These are phyloP conservation scores for Blepharisma stoltei DNA, from an alignment of 73 alveolate species.

Conservation along the genomic window DNA sequence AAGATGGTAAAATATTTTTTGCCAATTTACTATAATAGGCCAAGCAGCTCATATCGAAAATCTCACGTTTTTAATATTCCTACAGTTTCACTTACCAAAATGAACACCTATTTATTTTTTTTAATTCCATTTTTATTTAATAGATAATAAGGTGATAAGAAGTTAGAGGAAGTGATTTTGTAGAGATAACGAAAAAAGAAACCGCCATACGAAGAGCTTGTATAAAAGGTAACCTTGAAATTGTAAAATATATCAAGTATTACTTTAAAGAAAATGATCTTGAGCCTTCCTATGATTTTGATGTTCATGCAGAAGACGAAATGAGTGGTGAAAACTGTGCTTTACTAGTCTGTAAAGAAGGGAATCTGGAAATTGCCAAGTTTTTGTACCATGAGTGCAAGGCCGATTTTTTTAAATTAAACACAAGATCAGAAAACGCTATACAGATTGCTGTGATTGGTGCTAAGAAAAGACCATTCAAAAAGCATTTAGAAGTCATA, in stretches of 20 bases:
- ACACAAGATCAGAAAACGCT: conserved; percentile 19
- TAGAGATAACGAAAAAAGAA: neutral
- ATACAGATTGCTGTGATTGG: conserved; percentile 5
- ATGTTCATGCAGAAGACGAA: conserved; percentile 1
- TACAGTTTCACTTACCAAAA: neutral
- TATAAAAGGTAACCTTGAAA: conserved; percentile 1
- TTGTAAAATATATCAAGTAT: neutral
- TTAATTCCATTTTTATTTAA: too few relatives aligned
- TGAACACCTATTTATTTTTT: too few relatives aligned
- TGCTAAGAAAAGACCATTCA: neutral
- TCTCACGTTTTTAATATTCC: neutral
- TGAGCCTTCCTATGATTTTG: neutral
- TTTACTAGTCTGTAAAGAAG: conserved; percentile 20
- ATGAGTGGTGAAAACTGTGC: conserved; percentile 31
- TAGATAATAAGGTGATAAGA: neutral
- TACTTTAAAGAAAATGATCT: neutral
- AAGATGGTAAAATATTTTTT: conserved; percentile 2
- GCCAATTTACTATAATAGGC: neutral
- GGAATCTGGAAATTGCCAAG: neutral
- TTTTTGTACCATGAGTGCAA: conserved; percentile 11
- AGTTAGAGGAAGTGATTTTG: neutral
- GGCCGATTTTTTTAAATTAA: neutral
- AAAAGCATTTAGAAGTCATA: neutral
- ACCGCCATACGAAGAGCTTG: neutral
- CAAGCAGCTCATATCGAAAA: conserved; percentile 3